A percentile compares a stretch with the other conserved stretches of the same genome.
Conservation (phyloP, 495 filamentous ascomycete genomes). For the Xanthoparmelia taractica region DNA sequence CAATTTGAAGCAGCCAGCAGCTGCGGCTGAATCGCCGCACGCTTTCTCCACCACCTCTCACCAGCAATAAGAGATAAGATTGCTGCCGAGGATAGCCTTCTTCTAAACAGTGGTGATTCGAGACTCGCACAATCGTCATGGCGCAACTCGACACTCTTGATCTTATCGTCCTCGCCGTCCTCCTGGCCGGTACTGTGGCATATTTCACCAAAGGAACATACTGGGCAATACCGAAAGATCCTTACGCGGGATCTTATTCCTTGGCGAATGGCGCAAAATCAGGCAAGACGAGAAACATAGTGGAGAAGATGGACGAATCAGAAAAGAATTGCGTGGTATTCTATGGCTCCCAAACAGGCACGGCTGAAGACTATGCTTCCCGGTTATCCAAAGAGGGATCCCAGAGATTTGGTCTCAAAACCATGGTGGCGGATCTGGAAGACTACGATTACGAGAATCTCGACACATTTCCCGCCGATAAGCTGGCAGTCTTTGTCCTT, state of each 20-base stretch:
- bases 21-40: background rate
- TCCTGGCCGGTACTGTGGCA: conserved; percentile 79
- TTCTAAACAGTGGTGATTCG: too few relatives aligned
- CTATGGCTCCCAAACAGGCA: conserved; percentile 97
- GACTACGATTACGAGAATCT: conserved; percentile 97
- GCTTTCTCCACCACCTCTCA: background rate
- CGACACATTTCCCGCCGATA: conserved; percentile 79
- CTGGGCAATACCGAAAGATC: conserved; percentile 82
- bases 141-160: conserved; percentile 94
- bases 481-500: conserved; percentile 89
- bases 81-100: background rate
- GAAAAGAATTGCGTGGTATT: conserved; percentile 97
- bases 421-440: conserved; percentile 96
- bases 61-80: background rate
- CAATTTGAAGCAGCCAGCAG: background rate
- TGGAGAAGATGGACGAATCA: conserved; percentile 92
- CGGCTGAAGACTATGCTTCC: conserved; percentile 98
- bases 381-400: conserved; percentile 94
- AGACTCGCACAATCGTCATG: conserved; percentile 47
- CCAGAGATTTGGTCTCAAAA: conserved; percentile 92
- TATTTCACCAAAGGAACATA: conserved; percentile 96
- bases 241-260: conserved; percentile 67
- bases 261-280: conserved; percentile 64
- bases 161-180: conserved; percentile 74
- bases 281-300: conserved; percentile 83